Evolutionary conservation across 768 basidiomycete genomes (phyloP), one percentile per base, ranked within the genome.

Genomic region (Tulasnella sp.): DNA sequence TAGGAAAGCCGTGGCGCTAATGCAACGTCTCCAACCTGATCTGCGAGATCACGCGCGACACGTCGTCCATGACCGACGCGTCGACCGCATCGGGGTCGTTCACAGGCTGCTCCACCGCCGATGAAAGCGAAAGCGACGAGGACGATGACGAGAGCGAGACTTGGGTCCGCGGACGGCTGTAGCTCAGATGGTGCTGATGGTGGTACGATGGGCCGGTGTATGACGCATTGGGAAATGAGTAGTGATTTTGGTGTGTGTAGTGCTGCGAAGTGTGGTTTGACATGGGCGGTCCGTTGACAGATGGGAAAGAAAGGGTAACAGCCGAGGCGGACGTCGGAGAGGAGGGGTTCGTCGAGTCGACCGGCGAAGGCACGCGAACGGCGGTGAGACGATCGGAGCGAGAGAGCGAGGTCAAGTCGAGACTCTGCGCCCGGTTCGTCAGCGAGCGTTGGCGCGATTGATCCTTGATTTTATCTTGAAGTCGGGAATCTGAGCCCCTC

Each of bases 351-450:
- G 29, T 42, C 19, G 15, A 37, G 45, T 49, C 40, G 31, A 25
- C 40, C 4, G 58, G 58, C 29, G 51, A 52, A 8, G 58, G 50
- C 41, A 42, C 35, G 52, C 48, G 42, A 14, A 48, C 43, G 21
- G 36, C 39, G 37, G 37, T 54, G 21, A 40, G 35, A 19, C 35
- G 29, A n/a, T 39, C 37, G 2, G 46, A 34, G 40, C 81, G 82
- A n/a, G 81, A 82, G 29, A 91, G 75, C 5, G 89, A 90, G 62
- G 86, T 89, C 62, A 94, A 72, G 66, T 94, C 90, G 45, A 94
- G 81, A 4, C 85, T 88, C 67, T 93, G 90, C 0, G 90, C 90
- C 15, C 90, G 84, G 63, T 88, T 88, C 60, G 82, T 82, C 61
- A 90, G 71, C 3, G 86, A 84, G 46, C 88, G 83, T 34, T 36